Evolutionary conservation across 805 yeast species (phyloP).

Genomic region (Candida cerambycidarum): DNA sequence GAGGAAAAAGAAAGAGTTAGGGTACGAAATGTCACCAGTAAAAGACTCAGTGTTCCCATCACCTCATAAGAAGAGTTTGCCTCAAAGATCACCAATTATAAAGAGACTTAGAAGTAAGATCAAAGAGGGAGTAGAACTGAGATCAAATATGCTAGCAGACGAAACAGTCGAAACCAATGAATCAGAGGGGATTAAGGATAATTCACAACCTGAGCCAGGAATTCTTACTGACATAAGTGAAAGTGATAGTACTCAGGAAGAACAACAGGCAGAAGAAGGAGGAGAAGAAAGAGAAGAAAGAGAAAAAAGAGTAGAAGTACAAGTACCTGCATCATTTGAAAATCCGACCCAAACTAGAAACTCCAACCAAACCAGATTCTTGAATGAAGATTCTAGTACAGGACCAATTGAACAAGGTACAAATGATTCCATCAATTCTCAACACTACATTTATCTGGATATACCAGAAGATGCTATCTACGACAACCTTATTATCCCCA

Average conservation of each 20-base stretch:
- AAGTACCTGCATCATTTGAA: neutral
- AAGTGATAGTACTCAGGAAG: neutral
- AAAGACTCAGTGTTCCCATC: conserved; percentile 1
- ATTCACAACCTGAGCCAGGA: too few species aligned
- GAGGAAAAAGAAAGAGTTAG: neutral
- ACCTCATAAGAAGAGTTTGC: neutral
- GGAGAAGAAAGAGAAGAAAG: neutral
- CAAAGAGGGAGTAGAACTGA: too few species aligned
- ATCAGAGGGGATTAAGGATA: too few species aligned
- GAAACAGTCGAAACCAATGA: too few species aligned
- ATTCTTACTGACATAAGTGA: neutral
- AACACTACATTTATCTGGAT: neutral
- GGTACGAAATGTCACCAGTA: neutral
- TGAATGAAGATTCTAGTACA: neutral
- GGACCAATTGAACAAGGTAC: conserved; percentile 1
- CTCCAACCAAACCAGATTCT: neutral
- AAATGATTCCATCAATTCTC: neutral
- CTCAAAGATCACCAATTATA: neutral
- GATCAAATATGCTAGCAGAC: too few species aligned
- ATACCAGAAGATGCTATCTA: conserved; percentile 4
- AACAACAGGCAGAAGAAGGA: neutral
- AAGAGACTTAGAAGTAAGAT: conserved; percentile 1
- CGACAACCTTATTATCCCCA: conserved; percentile 2
- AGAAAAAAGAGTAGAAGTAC: neutral
- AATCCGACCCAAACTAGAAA: neutral